These are phyloP conservation scores for Moricandia arvensis DNA, from an alignment of 345 rosid genomes.

Conservation along the genomic window DNA sequence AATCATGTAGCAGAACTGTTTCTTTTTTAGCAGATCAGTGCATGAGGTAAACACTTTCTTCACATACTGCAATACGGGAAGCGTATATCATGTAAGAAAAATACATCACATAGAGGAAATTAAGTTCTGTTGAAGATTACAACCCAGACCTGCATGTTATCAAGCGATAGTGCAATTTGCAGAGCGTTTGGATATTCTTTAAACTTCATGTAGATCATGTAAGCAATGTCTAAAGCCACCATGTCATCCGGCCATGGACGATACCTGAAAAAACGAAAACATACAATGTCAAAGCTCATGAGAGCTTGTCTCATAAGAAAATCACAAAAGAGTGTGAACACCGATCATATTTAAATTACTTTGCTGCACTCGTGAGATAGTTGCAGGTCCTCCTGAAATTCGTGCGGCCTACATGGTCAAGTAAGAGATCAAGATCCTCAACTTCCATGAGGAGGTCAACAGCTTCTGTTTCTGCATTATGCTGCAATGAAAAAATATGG, in stretches of 20 bases:
- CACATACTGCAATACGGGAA: constrained; percentile 58
- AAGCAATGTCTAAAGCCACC: constrained; percentile 69
- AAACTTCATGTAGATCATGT: constrained; percentile 72
- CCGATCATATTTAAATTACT: constrained; percentile 36
- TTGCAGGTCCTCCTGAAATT: constrained; percentile 94
- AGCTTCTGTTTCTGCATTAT: constrained; percentile 98
- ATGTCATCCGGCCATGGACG: constrained; percentile 94
- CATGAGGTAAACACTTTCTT: constrained; percentile 77
- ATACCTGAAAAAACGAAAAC: constrained; percentile 54
- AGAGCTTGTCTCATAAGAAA: background rate
- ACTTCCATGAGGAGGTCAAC: constrained; percentile 98
- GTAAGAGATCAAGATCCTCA: constrained; percentile 86
- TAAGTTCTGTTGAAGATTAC: background rate
- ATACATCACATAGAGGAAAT: background rate
- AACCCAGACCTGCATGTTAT: constrained; percentile 68
- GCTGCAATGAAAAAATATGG: constrained; percentile 47
- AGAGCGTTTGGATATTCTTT: constrained; percentile 78
- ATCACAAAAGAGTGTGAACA: background rate
- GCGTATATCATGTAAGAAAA: background rate
- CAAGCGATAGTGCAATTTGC: constrained; percentile 85
- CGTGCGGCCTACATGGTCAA: constrained; percentile 75
- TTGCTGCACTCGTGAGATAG: constrained; percentile 86
- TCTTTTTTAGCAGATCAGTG: constrained; percentile 61
- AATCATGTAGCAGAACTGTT: constrained; percentile 86
- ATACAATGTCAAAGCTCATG: background rate